phyloP scores from a whole-genome alignment of 2,329 filamentous ascomycete genomes.

The Beauveria scarabaeidicola region DNA sequence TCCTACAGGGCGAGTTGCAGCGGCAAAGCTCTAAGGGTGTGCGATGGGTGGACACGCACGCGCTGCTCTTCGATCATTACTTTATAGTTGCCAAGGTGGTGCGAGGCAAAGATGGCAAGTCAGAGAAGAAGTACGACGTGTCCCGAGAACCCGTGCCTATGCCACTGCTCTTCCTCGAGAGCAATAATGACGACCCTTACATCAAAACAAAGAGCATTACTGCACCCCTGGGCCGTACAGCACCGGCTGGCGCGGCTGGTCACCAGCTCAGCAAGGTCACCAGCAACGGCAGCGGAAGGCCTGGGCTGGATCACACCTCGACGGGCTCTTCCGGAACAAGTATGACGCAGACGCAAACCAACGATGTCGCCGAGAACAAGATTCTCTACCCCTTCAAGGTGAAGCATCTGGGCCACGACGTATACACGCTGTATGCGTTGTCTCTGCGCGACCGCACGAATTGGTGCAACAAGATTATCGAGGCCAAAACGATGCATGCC shows the following conservation, averaged over 20 bases:
- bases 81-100: constrained; percentile 82
- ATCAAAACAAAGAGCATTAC: constrained; percentile 73
- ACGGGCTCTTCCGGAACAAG: constrained; percentile 54
- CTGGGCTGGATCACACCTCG: constrained; percentile 56
- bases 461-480: constrained; percentile 90
- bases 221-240: constrained; percentile 48
- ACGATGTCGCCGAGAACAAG: constrained; percentile 63
- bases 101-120: constrained; percentile 57
- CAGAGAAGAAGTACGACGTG: constrained; percentile 85
- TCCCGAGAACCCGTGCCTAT: constrained; percentile 94
- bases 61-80: constrained; percentile 92
- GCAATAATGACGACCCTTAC: constrained; percentile 83
- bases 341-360: constrained; percentile 37
- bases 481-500: constrained; percentile 90
- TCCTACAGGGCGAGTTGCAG: constrained; percentile 82
- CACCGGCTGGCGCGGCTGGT: constrained; percentile 52
- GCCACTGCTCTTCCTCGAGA: constrained; percentile 89
- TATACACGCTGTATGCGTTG: constrained; percentile 83
- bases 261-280: constrained; percentile 49
- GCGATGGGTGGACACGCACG: constrained; percentile 88
- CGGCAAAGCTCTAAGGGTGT: constrained; percentile 83
- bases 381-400: constrained; percentile 90
- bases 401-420: constrained; percentile 90
- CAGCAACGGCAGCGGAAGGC: constrained; percentile 43
- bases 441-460: constrained; percentile 67